Percentiles rank a stretch among this genome's conserved stretches.
These are phyloP conservation scores for Gelatoporia subvermispora DNA, from an alignment of 768 basidiomycete genomes.

Conservation along the genomic window DNA sequence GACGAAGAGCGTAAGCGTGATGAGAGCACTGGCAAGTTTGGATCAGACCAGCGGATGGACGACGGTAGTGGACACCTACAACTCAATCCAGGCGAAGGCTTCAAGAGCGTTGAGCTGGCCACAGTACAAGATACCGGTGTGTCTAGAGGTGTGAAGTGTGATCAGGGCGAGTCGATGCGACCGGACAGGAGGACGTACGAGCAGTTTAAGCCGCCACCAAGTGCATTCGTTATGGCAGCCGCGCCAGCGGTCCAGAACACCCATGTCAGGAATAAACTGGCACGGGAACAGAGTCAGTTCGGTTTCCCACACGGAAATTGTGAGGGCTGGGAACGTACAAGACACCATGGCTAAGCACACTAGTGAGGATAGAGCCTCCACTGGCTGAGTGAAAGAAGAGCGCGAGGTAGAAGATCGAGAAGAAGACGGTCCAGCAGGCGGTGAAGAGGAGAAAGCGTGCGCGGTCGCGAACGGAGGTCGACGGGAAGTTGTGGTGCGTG, in stretches of 20 bases:
- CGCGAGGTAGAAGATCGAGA: slow-evolving; percentile 45
- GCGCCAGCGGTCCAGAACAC: slow-evolving; percentile 75
- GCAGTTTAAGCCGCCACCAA: slow-evolving; percentile 73
- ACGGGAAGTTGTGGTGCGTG: slow-evolving; percentile 46
- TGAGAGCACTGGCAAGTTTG: slow-evolving; percentile 45
- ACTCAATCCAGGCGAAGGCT: slow-evolving; percentile 72
- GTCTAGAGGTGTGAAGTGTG: slow-evolving; percentile 18
- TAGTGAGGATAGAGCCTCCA: slow-evolving; percentile 46
- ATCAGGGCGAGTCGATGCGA: background rate
- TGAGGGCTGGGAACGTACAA: slow-evolving; percentile 43
- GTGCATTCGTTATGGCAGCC: slow-evolving; percentile 58
- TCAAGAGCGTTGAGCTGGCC: slow-evolving; percentile 72
- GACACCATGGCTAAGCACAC: slow-evolving; percentile 56
- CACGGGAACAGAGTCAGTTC: slow-evolving; percentile 20
- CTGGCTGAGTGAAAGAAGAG: slow-evolving; percentile 50
- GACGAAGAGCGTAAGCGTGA: slow-evolving; percentile 55
- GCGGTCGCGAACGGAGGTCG: slow-evolving; percentile 48
- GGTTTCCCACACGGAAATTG: background rate
- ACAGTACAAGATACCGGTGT: slow-evolving; percentile 55
- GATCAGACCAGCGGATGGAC: background rate
- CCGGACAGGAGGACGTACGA: slow-evolving; percentile 31
- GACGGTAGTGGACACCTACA: slow-evolving; percentile 36
- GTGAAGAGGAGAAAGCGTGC: slow-evolving; percentile 65
- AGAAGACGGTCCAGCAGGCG: slow-evolving; percentile 66
- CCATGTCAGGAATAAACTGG: slow-evolving; percentile 57